Conservation (phyloP, 371 early-diverging fungal species). For the Ordospora pajunii region DNA sequence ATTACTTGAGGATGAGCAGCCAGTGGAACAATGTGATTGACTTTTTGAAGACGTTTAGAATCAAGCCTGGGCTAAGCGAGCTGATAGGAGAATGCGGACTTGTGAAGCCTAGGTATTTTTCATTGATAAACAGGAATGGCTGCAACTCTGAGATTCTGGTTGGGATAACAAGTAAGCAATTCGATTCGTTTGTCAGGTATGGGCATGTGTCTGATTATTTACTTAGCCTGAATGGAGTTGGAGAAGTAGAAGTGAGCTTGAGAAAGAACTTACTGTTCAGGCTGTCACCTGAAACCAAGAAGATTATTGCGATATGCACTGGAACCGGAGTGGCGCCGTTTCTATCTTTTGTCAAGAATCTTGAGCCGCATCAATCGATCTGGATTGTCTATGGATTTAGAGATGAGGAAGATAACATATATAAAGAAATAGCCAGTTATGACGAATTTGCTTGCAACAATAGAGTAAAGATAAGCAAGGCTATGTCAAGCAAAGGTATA, state of each 20-base stretch:
- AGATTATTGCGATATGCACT: conserved; percentile 48
- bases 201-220: conserved; percentile 52
- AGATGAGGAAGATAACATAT: conserved; percentile 53
- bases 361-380: conserved; percentile 8
- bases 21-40: conserved; percentile 51
- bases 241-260: neutral
- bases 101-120: conserved; percentile 59
- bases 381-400: conserved; percentile 59
- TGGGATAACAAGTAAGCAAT: conserved; percentile 32
- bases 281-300: neutral
- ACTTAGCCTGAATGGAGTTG: neutral
- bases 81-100: conserved; percentile 49
- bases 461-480: conserved; percentile 5
- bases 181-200: neutral
- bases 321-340: conserved; percentile 61
- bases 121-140: conserved; percentile 43
- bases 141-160: conserved; percentile 44
- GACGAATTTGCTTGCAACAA: neutral
- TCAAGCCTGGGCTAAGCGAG: conserved; percentile 36
- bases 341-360: conserved; percentile 53
- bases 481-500: conserved; percentile 6
- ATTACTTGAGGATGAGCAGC: conserved; percentile 46
- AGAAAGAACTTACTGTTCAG: conserved; percentile 13
- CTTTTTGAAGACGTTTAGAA: conserved; percentile 45
- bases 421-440: neutral